phyloP scores from a whole-genome alignment of 2,329 filamentous ascomycete genomes.

The Arthrobotrys sinensis region DNA sequence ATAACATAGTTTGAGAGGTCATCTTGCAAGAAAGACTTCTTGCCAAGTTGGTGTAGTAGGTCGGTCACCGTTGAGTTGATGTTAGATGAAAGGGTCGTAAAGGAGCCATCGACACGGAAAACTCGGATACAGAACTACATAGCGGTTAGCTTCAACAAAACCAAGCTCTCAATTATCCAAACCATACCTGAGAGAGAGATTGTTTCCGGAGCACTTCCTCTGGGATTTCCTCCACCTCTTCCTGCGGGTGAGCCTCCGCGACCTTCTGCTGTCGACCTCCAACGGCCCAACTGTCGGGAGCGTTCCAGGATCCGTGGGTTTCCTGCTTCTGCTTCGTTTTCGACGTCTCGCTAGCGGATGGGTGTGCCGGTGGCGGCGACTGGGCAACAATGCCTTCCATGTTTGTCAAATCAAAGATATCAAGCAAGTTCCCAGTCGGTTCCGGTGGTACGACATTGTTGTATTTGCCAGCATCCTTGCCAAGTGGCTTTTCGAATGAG shows the following conservation, averaged over 20 bases:
- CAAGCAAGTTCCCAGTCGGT: conserved; percentile 70
- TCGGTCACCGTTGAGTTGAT: conserved; percentile 88
- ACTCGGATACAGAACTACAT: conserved; percentile 87
- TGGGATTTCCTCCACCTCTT: conserved; percentile 59
- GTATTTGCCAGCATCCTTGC: conserved; percentile 49
- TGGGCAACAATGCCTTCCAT: conserved; percentile 91
- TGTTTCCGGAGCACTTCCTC: conserved; percentile 62
- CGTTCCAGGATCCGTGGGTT: conserved; percentile 78
- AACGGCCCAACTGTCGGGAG: conserved; percentile 96
- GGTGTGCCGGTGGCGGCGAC: conserved; percentile 80
- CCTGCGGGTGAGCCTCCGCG: conserved; percentile 33
- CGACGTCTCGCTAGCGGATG: conserved; percentile 67
- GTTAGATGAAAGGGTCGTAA: conserved; percentile 88
- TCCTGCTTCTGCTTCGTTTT: conserved; percentile 31
- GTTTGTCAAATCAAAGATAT: conserved; percentile 74
- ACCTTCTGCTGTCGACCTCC: conserved; percentile 78
- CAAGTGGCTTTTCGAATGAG: conserved; percentile 45
- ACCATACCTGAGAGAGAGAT: conserved; percentile 62
- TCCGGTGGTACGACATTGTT: conserved; percentile 78
- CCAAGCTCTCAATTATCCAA: background rate
- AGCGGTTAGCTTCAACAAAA: background rate
- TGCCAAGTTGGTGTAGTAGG: conserved; percentile 88
- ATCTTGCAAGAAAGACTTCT: conserved; percentile 93
- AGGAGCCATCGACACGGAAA: conserved; percentile 93
- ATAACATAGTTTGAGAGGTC: conserved; percentile 95